These are phyloP conservation scores for Acanthamoeba royreba DNA, from an alignment of 208 protist species.

Conservation along the genomic window DNA sequence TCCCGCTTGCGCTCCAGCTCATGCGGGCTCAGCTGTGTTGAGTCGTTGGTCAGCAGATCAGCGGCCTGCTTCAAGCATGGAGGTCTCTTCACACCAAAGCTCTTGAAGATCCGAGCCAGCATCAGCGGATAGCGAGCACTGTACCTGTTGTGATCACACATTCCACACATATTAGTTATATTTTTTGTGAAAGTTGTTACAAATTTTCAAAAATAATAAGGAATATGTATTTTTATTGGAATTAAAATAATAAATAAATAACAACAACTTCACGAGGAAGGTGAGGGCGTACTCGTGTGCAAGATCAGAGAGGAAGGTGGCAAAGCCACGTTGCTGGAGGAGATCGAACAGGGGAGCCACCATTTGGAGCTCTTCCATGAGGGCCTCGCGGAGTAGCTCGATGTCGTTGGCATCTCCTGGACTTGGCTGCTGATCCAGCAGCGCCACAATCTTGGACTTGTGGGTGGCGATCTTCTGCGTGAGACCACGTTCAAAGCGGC, in stretches of 20 bases:
- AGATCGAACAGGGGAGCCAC: constrained; percentile 10
- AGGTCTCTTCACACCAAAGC: neutral
- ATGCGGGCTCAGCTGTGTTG: neutral
- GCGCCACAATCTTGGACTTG: neutral
- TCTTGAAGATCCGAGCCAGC: neutral
- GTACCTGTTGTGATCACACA: too few relatives aligned
- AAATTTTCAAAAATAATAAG: too few relatives aligned
- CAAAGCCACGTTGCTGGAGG: neutral
- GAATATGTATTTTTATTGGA: neutral
- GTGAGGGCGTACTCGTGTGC: neutral
- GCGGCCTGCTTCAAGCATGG: neutral
- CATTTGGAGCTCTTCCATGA: neutral
- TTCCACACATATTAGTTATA: too few relatives aligned
- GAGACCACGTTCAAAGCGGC: neutral
- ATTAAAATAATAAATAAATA: neutral
- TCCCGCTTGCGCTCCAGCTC: constrained; percentile 18
- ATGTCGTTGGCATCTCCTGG: neutral
- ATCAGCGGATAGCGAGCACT: neutral
- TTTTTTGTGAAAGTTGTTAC: too few relatives aligned
- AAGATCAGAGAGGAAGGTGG: neutral
- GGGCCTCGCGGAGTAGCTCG: neutral
- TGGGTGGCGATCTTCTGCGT: neutral
- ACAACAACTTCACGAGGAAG: too few relatives aligned
- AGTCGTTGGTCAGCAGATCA: neutral
- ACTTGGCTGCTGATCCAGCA: neutral